Conservation (phyloP, 2,329 filamentous ascomycete genomes). For the Fusarium subglutinans region DNA sequence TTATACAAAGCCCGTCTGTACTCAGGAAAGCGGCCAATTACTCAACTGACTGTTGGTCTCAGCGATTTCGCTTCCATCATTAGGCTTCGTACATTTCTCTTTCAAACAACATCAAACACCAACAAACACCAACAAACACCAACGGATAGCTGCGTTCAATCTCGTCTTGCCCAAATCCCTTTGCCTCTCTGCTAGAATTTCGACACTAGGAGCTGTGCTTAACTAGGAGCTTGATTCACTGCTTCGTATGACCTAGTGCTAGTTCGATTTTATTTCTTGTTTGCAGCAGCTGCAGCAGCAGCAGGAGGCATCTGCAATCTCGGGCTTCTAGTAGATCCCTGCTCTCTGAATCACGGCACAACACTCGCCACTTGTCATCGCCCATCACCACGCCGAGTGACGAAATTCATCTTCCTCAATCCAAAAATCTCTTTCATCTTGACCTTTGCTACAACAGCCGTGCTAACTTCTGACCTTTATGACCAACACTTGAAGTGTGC, state of each 20-base stretch:
- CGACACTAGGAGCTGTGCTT: background rate
- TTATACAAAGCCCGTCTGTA: background rate
- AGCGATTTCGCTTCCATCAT: background rate
- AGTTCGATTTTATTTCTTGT: background rate
- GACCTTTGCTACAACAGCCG: background rate
- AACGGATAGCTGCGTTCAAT: constrained; percentile 2
- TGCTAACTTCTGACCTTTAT: background rate
- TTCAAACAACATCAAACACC: background rate
- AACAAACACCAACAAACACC: background rate
- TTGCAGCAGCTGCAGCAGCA: background rate
- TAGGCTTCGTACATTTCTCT: background rate
- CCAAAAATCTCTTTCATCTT: background rate
- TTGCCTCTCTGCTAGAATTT: background rate
- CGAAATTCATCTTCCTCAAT: background rate
- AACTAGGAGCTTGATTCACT: background rate
- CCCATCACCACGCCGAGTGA: background rate
- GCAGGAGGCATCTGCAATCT: background rate
- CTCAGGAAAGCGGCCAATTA: background rate
- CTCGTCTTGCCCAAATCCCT: background rate
- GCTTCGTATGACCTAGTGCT: background rate
- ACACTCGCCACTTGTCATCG: background rate
- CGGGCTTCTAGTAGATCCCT: background rate
- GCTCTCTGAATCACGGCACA: constrained; percentile 20
- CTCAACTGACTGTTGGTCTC: background rate
- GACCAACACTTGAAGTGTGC: background rate